Percentiles rank a stretch among this genome's conserved stretches.
Evolutionary conservation across 2,329 filamentous ascomycete species (phyloP).

Genomic region (Colletotrichum noveboracense): DNA sequence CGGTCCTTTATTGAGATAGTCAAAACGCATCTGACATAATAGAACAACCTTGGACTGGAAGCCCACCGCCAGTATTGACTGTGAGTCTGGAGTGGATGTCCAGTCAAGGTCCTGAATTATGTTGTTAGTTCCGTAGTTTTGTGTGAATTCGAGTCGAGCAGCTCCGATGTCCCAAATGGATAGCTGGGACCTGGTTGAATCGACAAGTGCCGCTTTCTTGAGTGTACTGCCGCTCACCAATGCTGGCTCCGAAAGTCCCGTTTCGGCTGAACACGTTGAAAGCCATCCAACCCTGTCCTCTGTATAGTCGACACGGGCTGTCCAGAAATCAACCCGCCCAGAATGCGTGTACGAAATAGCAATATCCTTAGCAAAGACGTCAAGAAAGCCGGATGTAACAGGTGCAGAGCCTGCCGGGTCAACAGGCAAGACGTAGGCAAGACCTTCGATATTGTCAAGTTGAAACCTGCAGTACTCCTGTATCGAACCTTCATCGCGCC

Average conservation of each 20-base stretch:
- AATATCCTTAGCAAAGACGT: constrained; percentile 85
- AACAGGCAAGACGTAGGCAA: constrained; percentile 77
- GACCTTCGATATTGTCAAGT: constrained; percentile 62
- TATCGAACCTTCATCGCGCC: constrained; percentile 47
- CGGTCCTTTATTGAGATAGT: constrained; percentile 87
- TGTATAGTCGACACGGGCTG: constrained; percentile 71
- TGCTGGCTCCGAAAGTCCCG: constrained; percentile 73
- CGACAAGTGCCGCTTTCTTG: constrained; percentile 85
- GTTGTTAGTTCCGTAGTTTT: constrained; percentile 75
- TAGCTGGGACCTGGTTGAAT: constrained; percentile 72
- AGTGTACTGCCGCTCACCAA: constrained; percentile 86
- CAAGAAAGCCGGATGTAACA: constrained; percentile 77
- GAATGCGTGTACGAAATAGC: constrained; percentile 82
- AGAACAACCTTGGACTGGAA: constrained; percentile 86
- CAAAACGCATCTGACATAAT: constrained; percentile 86
- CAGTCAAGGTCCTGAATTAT: constrained; percentile 88
- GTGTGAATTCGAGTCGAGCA: constrained; percentile 80
- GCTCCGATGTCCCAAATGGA: constrained; percentile 92
- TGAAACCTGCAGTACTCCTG: constrained; percentile 75
- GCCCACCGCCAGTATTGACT: constrained; percentile 90
- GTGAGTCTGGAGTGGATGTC: constrained; percentile 88
- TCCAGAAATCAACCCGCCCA: constrained; percentile 84
- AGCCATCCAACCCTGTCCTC: constrained; percentile 77
- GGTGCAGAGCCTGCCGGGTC: constrained; percentile 82
- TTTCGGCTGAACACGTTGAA: constrained; percentile 81